Percentiles rank a stretch among this genome's conserved stretches.
phyloP scores from a whole-genome alignment of 1,139 yeast genomes.

The Taphrina sp. region DNA sequence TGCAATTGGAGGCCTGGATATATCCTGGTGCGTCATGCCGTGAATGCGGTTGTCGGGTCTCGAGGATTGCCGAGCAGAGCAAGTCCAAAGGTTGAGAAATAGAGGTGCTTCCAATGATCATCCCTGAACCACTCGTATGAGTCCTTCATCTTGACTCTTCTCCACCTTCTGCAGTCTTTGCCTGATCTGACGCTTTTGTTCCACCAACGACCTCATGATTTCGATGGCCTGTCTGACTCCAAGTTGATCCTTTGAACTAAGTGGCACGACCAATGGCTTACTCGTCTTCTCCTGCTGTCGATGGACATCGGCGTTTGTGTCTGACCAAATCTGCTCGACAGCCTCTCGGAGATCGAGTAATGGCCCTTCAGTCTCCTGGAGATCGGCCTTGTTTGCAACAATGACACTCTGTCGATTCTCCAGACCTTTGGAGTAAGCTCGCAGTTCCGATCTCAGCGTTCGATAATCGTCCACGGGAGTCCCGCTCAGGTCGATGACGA shows the following conservation, averaged over 20 bases:
- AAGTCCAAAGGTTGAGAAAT: too few species aligned
- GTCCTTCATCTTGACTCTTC: too few species aligned
- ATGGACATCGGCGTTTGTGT: too few species aligned
- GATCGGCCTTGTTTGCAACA: slow-evolving; percentile 33
- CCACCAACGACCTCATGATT: slow-evolving; percentile 17
- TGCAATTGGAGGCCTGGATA: too few species aligned
- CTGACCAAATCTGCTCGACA: slow-evolving; percentile 22
- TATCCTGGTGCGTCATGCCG: too few species aligned
- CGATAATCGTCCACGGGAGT: slow-evolving; percentile 19
- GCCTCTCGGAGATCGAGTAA: slow-evolving; percentile 5
- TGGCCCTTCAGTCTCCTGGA: slow-evolving; percentile 13
- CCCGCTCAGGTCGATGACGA: slow-evolving; percentile 64
- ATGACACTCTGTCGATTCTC: slow-evolving; percentile 19
- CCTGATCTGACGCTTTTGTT: background rate
- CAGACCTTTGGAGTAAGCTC: slow-evolving; percentile 24
- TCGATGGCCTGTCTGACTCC: slow-evolving; percentile 29
- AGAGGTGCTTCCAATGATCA: too few species aligned
- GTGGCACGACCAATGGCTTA: slow-evolving; percentile 16
- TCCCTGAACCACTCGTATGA: slow-evolving; percentile 11
- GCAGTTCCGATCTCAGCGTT: slow-evolving; percentile 28
- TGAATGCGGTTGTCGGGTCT: too few species aligned
- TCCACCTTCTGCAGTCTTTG: background rate
- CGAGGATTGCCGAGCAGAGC: too few species aligned
- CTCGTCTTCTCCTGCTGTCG: background rate
- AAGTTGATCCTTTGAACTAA: slow-evolving; percentile 30